A percentile compares a stretch with the other conserved stretches of the same genome.
These are phyloP conservation scores for Sarocladium strictum DNA, from an alignment of 2,329 filamentous ascomycete species.

Conservation along the genomic window DNA sequence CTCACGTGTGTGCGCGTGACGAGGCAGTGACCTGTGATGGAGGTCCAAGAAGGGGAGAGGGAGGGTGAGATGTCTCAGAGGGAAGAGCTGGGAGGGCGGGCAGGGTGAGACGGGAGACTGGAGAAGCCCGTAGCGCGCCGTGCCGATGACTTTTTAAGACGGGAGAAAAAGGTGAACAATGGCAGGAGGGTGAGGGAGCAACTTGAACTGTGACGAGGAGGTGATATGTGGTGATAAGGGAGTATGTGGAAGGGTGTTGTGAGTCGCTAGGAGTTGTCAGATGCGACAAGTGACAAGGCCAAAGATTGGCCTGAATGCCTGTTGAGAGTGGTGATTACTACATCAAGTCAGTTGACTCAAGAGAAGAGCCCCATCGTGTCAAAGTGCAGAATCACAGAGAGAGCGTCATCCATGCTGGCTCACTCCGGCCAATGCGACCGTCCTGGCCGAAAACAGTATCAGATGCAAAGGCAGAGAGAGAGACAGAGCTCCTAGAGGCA, in stretches of 20 bases:
- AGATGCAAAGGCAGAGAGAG: background rate
- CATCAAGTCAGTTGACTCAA: background rate
- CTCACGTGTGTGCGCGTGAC: slow-evolving; percentile 4
- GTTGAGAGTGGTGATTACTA: background rate
- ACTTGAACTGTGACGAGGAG: background rate
- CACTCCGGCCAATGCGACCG: too few relatives aligned
- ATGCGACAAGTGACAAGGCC: slow-evolving; percentile 1
- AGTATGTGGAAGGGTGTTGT: background rate
- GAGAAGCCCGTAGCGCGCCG: slow-evolving; percentile 3
- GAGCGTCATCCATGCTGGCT: too few relatives aligned
- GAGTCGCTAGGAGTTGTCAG: background rate
- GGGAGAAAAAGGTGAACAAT: background rate
- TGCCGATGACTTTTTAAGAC: background rate
- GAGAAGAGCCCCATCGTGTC: background rate
- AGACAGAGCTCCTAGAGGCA: background rate
- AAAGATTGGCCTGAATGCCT: background rate
- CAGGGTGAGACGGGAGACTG: slow-evolving; percentile 2
- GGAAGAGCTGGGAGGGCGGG: background rate
- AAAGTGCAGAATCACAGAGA: background rate
- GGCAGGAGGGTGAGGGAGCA: background rate
- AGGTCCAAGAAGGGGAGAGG: slow-evolving; percentile 1
- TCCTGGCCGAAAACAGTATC: background rate
- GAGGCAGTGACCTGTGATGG: slow-evolving; percentile 2
- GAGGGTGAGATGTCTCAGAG: slow-evolving; percentile 6
- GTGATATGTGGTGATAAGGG: background rate